Evolutionary conservation across 768 basidiomycete genomes (phyloP), one percentile per base, ranked within the genome.

Genomic region (Auricularia auricula-judae): DNA sequence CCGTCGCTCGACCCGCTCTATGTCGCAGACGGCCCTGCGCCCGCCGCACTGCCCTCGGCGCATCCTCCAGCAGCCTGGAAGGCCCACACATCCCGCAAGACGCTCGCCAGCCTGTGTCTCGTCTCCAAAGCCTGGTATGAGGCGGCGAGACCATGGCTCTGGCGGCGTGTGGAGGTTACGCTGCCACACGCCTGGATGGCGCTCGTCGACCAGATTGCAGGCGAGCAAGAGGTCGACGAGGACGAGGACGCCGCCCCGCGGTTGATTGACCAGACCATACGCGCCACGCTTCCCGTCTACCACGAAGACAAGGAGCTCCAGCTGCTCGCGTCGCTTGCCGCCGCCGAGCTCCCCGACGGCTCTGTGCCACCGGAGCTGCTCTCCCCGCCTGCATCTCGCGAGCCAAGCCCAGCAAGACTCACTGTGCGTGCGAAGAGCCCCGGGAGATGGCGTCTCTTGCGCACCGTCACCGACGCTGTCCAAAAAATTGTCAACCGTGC

Each of bases 101-200:
- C 91, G 0, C 79, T 94, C 23, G 79, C 83, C 4, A 85, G 74
- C 68, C 85, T 93, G 54, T 90, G 87, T 69, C 82, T 89, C 66
- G 89, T 91, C 53, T 89, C 85, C 70, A 87, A 79, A 70, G 80
- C 84, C 2, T 93, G 89, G 88, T 84, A 85, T 71, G 82, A 84
- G 35, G 91, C 89, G 1, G 89, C 91, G n/a, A 88, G 87, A 68
- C 91, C 91, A 0, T 93, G 88, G 89, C 77, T 94, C 4, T 94
- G 91, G 91, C 83, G 82, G 65, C 85, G 85, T 66, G 78, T 93
- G 67, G 91, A 93, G 72, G 87, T 94, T 62, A 83, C 89, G 4
- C 82, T 93, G 4, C 91, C 91, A 10, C 82, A 86, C n/a, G 86
- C 83, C 67, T 94, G 91, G 89, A 84, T 94, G 14, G 79, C 88